These are phyloP conservation scores for Xylaria scruposa DNA, from an alignment of 495 filamentous ascomycete species.

Conservation along the genomic window DNA sequence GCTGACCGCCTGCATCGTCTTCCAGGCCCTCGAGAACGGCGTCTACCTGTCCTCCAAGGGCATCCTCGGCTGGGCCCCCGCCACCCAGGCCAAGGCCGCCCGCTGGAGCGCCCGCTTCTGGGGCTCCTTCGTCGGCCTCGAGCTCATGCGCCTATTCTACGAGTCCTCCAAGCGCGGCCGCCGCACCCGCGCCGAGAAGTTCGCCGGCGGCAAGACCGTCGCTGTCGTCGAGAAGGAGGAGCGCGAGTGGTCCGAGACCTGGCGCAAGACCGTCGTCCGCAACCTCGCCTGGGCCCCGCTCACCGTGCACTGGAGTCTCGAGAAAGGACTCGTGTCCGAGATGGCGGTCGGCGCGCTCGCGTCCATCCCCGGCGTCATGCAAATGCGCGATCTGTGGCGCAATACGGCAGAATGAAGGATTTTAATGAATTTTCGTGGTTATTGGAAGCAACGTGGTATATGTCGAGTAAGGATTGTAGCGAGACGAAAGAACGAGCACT, in stretches of 20 bases:
- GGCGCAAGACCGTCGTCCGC: slow-evolving; percentile 53
- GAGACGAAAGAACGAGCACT: neutral
- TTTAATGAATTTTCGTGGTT: neutral
- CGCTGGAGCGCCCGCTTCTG: slow-evolving; percentile 82
- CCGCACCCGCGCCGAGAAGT: slow-evolving; percentile 38
- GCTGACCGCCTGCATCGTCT: slow-evolving; percentile 67
- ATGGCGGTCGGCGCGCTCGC: slow-evolving; percentile 68
- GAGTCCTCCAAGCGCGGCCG: slow-evolving; percentile 41
- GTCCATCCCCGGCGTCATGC: slow-evolving; percentile 67
- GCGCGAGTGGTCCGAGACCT: slow-evolving; percentile 48
- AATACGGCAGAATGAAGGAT: slow-evolving; percentile 40
- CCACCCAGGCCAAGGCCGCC: slow-evolving; percentile 61
- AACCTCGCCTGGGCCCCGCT: slow-evolving; percentile 64
- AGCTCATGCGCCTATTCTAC: slow-evolving; percentile 69
- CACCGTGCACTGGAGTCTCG: slow-evolving; percentile 81
- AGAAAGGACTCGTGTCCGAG: slow-evolving; percentile 69
- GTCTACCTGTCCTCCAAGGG: slow-evolving; percentile 77
- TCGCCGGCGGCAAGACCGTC: slow-evolving; percentile 45
- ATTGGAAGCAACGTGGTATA: neutral
- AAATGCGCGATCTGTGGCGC: slow-evolving; percentile 71
- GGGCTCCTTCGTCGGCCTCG: slow-evolving; percentile 76
- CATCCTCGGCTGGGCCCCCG: slow-evolving; percentile 65
- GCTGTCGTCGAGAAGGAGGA: slow-evolving; percentile 50
- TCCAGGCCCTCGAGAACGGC: slow-evolving; percentile 84
- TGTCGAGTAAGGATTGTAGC: neutral